Base-by-base conservation (phyloP, 768 basidiomycete species). In the Hypholoma fasciculare region DNA sequence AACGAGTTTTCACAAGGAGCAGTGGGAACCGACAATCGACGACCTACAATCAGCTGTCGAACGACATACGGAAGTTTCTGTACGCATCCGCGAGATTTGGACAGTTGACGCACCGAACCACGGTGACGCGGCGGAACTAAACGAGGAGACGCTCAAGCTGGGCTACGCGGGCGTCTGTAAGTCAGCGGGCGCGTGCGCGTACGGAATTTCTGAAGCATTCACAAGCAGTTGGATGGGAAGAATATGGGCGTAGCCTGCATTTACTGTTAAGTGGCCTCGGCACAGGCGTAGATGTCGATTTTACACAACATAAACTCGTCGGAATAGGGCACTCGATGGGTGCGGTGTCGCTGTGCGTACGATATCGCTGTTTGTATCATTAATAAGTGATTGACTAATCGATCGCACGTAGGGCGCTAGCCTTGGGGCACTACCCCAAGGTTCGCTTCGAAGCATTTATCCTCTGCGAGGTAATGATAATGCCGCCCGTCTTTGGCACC, bases 291-390 rank as follows among this genome's bases (percentile, higher is more conserved):
- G 72, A 79, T 40, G 71, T 81, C n/a, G 78, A 83, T 60, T 83
- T 84, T 57, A 69, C 64, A 17, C 72, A 63, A n/a, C 80, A 75
- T 16, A 78, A 69, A 14, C 66, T 85, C 4, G 76, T 84, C 14
- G 81, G 78, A 3, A 70, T 85, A 14, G 84, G 81, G 0, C 83
- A 85, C 62, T 85, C 83, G 0, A 82, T 84, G 80, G 82, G 83
- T 7, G 80, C 78, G 1, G 67, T 75, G 1, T 71, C 71, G 3
- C 58, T 82, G 82, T 83, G 57, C 34, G 80, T 71, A 1, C 50
- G 4, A 11, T 44, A 30, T 51, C 27, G 40, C 16, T 3, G 23
- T 19, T 26, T 58, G 30, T 37, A 39, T 17, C n/a, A 48, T 12
- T 34, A 6, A 34, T 6, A 34, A 11, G 13, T 14, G 27, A 38